phyloP scores from a whole-genome alignment of 164 flowering plant species.

The Vitis cinerea region DNA sequence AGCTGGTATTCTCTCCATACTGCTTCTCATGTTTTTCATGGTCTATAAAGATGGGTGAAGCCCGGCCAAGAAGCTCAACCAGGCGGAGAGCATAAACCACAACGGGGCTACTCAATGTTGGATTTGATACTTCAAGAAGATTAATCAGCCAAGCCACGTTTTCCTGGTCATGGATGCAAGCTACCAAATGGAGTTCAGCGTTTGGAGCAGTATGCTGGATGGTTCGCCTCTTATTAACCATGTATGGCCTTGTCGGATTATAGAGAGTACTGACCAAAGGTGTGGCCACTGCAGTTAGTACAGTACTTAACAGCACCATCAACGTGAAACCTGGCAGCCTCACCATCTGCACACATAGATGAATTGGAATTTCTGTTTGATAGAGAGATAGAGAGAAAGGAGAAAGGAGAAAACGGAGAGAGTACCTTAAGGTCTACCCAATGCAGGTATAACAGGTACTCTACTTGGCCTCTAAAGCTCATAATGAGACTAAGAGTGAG shows the following conservation, averaged over 20 bases:
- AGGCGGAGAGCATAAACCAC: constrained; percentile 42
- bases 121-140: constrained; percentile 49
- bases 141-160: constrained; percentile 39
- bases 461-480: constrained; percentile 65
- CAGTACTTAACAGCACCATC: constrained; percentile 35
- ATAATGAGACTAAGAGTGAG: constrained; percentile 47
- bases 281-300: constrained; percentile 32
- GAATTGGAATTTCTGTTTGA: background rate
- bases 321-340: constrained; percentile 34
- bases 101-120: constrained; percentile 42
- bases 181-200: constrained; percentile 37
- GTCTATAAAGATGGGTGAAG: constrained; percentile 52
- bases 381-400: background rate
- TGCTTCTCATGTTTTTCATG: constrained; percentile 22
- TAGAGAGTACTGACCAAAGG: constrained; percentile 55
- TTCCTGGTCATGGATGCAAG: constrained; percentile 49
- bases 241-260: constrained; percentile 59
- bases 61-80: constrained; percentile 58
- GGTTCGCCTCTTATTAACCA: constrained; percentile 45
- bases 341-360: constrained; percentile 35
- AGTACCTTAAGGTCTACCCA: constrained; percentile 52
- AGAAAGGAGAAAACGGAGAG: background rate
- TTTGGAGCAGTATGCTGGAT: constrained; percentile 52
- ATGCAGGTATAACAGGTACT: constrained; percentile 42
- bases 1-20: constrained; percentile 1